Base-by-base conservation (phyloP, 176 grass and related monocot species). In the Urochloa ruziziensis region DNA sequence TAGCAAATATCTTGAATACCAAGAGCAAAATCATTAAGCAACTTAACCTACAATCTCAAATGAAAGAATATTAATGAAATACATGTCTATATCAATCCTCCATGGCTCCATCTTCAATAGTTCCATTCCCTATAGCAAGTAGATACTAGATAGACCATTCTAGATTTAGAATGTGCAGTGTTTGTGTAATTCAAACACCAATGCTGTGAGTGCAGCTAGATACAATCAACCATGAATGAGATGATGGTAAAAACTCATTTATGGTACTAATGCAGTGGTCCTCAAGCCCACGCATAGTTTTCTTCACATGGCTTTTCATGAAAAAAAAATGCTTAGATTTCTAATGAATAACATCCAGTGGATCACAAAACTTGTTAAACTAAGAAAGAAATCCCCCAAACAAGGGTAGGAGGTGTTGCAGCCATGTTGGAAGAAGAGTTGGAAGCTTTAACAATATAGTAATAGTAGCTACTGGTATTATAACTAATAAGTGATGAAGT, bases 291-390 rank as follows among this genome's bases (percentile, higher is more conserved):
- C 17, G 2, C 68, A 60, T 43, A 78, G 23, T 62, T 79, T 79
- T 40, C 39, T 51, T 79, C 10, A 39, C 54, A 47, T 30, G 40
- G n/a, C 14, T 40, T 64, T 53, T 62, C 30, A 72, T 21, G 43
- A 73, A 7, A 73, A 9, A n/a, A 71, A 42, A 70, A 74, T 48
- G 62, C 42, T 42, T 25, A 86, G 47, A 7, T 62, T 80, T 78
- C 51, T 14, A 16, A 27, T 63, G n/a, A 71, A 63, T 17, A 30
- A 85, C 39, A 61, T 67, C 7, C 3, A 62, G 43, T 39, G 66
- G 42, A 72, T 5, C 29, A 36, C 5, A 24, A 19, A 78, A 70
- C 39, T n/a, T n/a, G n/a, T n/a, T n/a, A n/a, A n/a, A n/a, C n/a
- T n/a, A n/a, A n/a, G n/a, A n/a, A n/a, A n/a, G n/a, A n/a, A n/a